A percentile compares a stretch with the other conserved stretches of the same genome.
Conservation (phyloP, 768 basidiomycete species). For the Chlorophyllum brunneum region DNA sequence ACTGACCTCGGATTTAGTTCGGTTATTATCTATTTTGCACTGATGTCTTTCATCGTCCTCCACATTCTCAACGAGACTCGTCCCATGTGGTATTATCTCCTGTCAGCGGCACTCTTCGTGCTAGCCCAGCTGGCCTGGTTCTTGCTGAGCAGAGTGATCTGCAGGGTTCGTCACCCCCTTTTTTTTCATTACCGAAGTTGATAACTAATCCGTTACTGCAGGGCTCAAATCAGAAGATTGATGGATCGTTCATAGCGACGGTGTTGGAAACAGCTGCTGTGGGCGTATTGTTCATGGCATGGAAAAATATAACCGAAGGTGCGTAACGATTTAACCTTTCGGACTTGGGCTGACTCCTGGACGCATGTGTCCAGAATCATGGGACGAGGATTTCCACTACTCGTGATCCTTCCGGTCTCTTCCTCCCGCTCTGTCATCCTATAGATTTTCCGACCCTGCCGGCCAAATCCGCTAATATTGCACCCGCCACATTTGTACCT, state of each 20-base stretch:
- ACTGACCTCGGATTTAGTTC: slow-evolving; percentile 18
- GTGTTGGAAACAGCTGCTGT: slow-evolving; percentile 77
- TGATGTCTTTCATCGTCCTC: slow-evolving; percentile 83
- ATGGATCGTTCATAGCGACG: slow-evolving; percentile 86
- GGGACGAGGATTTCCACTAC: slow-evolving; percentile 29
- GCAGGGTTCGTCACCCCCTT: slow-evolving; percentile 37
- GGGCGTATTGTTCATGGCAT: slow-evolving; percentile 66
- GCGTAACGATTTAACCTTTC: slow-evolving; percentile 20
- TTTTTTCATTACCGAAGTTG: neutral
- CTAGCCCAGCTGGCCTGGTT: slow-evolving; percentile 82
- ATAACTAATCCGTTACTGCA: slow-evolving; percentile 20
- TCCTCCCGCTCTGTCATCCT: too few species aligned
- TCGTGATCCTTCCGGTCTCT: neutral
- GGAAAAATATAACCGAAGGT: slow-evolving; percentile 91
- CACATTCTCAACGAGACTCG: slow-evolving; percentile 71
- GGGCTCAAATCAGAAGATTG: slow-evolving; percentile 66
- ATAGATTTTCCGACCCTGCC: too few species aligned
- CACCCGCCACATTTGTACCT: too few species aligned
- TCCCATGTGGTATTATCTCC: slow-evolving; percentile 76
- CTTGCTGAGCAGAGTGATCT: slow-evolving; percentile 74
- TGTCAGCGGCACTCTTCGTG: slow-evolving; percentile 73
- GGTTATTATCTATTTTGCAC: slow-evolving; percentile 59
- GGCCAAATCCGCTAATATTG: too few species aligned
- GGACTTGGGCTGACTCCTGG: neutral
- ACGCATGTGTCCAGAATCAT: slow-evolving; percentile 22